phyloP scores from a whole-genome alignment of 2,329 filamentous ascomycete species.

The Penicillium sp. region DNA sequence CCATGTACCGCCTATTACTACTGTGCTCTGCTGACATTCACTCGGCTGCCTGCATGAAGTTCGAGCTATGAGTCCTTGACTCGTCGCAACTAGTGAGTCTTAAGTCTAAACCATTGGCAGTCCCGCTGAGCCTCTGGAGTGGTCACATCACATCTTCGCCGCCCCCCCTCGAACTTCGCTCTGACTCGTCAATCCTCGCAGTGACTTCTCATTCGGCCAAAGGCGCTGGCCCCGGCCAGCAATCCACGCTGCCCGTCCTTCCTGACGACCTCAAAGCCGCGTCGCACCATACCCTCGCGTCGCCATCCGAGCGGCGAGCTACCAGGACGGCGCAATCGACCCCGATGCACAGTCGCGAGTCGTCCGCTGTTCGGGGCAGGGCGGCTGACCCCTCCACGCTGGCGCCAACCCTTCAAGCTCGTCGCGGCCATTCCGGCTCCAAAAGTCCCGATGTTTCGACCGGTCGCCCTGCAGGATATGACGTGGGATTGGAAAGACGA shows the following conservation, averaged over 20 bases:
- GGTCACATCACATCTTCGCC: conserved; percentile 8
- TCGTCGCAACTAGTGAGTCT: conserved; percentile 20
- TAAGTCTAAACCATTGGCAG: background rate
- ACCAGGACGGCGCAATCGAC: conserved; percentile 43
- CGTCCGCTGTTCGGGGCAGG: conserved; percentile 49
- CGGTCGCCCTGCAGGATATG: conserved; percentile 41
- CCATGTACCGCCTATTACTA: conserved; percentile 13
- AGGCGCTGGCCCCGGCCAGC: conserved; percentile 43
- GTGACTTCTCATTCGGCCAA: conserved; percentile 45
- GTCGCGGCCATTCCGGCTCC: conserved; percentile 47
- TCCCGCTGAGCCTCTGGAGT: conserved; percentile 12
- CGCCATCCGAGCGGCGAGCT: conserved; percentile 42
- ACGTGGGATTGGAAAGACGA: conserved; percentile 45
- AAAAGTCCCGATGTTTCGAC: conserved; percentile 46
- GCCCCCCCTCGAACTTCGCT: background rate
- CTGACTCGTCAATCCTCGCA: conserved; percentile 17
- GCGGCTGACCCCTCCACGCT: conserved; percentile 40
- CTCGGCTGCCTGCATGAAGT: conserved; percentile 22
- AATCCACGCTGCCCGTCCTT: conserved; percentile 45
- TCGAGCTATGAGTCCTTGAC: conserved; percentile 22
- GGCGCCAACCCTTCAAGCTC: conserved; percentile 41
- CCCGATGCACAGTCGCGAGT: conserved; percentile 48
- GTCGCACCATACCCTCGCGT: conserved; percentile 44
- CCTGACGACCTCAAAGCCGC: conserved; percentile 43
- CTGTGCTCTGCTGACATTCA: conserved; percentile 16